A percentile compares a stretch with the other conserved stretches of the same genome.
Evolutionary conservation across 129 eudicot species (phyloP).

Genomic region (Solidago caesia): DNA sequence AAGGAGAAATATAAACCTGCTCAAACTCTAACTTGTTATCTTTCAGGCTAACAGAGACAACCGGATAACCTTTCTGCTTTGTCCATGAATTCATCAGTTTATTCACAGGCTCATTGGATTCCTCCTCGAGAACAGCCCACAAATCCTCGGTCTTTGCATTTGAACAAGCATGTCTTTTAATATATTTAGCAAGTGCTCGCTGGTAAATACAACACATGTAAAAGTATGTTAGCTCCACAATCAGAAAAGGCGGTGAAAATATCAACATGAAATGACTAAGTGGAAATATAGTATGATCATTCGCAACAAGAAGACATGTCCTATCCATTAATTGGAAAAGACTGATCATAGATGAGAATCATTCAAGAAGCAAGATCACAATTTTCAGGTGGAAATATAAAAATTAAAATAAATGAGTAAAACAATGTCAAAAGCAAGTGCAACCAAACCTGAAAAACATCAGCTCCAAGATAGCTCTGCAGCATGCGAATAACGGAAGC

Average conservation of each 20-base stretch:
- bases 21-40: conserved; percentile 65
- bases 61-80: conserved; percentile 96
- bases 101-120: conserved; percentile 88
- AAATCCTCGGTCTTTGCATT: conserved; percentile 98
- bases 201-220: conserved; percentile 21
- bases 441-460: conserved; percentile 73
- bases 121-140: conserved; percentile 93
- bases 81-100: conserved; percentile 96
- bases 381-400: not conserved
- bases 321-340: conserved; percentile 7
- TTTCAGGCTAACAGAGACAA: conserved; percentile 66
- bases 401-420: not conserved
- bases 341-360: not conserved
- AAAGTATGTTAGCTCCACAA: conserved; percentile 14
- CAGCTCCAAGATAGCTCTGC: conserved; percentile 93
- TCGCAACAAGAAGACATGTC: not conserved
- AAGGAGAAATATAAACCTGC: conserved; percentile 55
- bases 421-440: not conserved
- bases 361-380: conserved; percentile 6
- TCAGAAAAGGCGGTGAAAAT: not conserved
- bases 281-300: conserved; percentile 6
- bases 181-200: conserved; percentile 91
- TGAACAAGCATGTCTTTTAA: conserved; percentile 79
- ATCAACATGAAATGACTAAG: conserved; percentile 1
- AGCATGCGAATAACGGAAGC: conserved; percentile 98